phyloP scores from a whole-genome alignment of 2,329 filamentous ascomycete species.

The Colletotrichum cuscutae region DNA sequence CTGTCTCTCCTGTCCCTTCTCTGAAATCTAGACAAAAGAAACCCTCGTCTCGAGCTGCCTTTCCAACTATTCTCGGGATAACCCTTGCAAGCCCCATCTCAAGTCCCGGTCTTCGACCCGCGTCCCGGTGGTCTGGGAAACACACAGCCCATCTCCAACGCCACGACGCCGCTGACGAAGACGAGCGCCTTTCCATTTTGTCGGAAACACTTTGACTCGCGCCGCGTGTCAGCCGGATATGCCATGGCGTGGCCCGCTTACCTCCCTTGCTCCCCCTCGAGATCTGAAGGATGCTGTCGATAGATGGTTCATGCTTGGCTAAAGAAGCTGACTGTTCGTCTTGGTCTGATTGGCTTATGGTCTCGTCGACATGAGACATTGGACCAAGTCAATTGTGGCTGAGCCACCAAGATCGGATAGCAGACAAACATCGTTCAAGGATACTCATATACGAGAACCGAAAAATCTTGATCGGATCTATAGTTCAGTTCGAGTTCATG shows the following conservation, averaged over 20 bases:
- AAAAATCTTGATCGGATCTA: not conserved
- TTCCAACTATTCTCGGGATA: not conserved
- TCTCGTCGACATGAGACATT: too few relatives aligned
- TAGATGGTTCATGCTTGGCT: too few relatives aligned
- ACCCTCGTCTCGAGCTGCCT: not conserved
- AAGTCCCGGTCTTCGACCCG: not conserved
- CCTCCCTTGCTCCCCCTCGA: too few relatives aligned
- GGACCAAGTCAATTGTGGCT: not conserved
- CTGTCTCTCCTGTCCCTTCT: not conserved
- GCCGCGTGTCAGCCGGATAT: constrained; percentile 13
- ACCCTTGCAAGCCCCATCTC: not conserved
- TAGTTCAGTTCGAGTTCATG: not conserved
- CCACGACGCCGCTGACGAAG: not conserved
- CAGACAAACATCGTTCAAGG: not conserved
- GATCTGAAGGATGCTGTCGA: too few relatives aligned
- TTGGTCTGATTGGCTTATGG: too few relatives aligned
- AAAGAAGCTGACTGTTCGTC: too few relatives aligned
- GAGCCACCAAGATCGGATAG: not conserved
- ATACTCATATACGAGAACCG: not conserved
- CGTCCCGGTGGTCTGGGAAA: not conserved
- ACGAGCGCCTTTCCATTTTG: not conserved
- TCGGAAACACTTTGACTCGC: constrained; percentile 23
- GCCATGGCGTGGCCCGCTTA: not conserved
- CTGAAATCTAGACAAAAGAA: not conserved
- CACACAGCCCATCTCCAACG: not conserved